Evolutionary conservation across 73 alveolate genomes (phyloP).

Genomic region (Tetrahymena thermophila): DNA sequence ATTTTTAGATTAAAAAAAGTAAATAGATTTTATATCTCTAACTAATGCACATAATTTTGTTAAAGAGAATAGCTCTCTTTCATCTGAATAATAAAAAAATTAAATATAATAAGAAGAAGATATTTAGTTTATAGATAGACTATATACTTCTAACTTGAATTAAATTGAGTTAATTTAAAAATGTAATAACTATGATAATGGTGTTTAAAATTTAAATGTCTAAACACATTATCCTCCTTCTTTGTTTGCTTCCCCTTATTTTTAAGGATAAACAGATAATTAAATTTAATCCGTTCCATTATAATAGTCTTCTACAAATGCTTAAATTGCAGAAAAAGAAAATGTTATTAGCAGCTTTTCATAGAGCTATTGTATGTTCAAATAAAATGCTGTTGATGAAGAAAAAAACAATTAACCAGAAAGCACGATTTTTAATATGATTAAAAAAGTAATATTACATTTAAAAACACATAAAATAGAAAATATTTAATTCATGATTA

Average conservation of each 20-base stretch:
- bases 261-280: neutral
- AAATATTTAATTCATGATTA: no score
- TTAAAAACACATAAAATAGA: no score
- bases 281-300: neutral
- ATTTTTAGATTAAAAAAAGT: no score
- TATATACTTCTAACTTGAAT: neutral
- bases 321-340: neutral
- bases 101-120: neutral
- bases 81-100: neutral
- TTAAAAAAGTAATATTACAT: neutral
- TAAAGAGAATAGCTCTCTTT: neutral
- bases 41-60: neutral
- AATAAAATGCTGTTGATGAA: neutral
- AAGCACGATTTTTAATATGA: neutral
- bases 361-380: no score
- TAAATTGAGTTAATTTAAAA: neutral
- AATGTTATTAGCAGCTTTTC: no score
- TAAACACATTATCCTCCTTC: neutral
- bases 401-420: neutral
- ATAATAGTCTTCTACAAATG: neutral
- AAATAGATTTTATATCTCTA: neutral
- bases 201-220: no score
- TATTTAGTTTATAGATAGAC: neutral
- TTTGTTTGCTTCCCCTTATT: neutral
- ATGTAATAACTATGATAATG: neutral